Base-by-base conservation (phyloP, 805 yeast species). In the Candida xyloterini region DNA sequence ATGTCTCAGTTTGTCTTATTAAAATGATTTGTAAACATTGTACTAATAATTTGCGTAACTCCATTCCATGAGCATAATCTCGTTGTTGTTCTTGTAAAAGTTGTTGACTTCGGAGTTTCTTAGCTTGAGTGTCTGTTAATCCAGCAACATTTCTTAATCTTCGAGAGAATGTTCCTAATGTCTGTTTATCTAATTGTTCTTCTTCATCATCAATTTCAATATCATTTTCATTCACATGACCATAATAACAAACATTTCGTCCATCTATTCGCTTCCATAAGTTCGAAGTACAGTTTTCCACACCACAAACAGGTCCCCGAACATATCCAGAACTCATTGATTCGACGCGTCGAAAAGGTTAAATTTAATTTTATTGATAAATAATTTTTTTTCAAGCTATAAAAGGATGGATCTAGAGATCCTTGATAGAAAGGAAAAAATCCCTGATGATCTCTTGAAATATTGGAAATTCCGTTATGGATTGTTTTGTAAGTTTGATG, bases 261-360 rank as follows among this genome's bases (percentile, higher is more conserved):
- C 99, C 99, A 53, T 84, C 87, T 3, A 78, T 65, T 22, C 76
- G 61, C 35, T 82, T 72, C 78, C 87, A 91, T 35, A 81, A 72
- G 27, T 79, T 66, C 1, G 96, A 84, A 4, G 84, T 78, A 63
- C 99, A 91, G 66, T 91, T 91, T 47, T 84, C 90, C 2, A 81
- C 79, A 1, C 97, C 97, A 71, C 99, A 91, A 5, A 82, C 63
- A 4, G 85, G 82, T 2, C 99, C 98, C 50, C 79, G 68, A 28
- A 72, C 68, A 28, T 48, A 57, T 27, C 52, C 48, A 10, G 47
- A 26, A 38, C 50, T 40, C 51, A 46, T 49, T 22, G 15, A 27
- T 31, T 31, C 33, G 33, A 23, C 28, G 34, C 28, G 34, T 23
- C 34, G 34, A 30, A 22, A 36, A 24, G 18, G n/a, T n/a, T n/a